A percentile compares a stretch with the other conserved stretches of the same genome.
Evolutionary conservation across 225 moss, liverwort and hornwort species (phyloP).

Genomic region (Marchantia paleacea): DNA sequence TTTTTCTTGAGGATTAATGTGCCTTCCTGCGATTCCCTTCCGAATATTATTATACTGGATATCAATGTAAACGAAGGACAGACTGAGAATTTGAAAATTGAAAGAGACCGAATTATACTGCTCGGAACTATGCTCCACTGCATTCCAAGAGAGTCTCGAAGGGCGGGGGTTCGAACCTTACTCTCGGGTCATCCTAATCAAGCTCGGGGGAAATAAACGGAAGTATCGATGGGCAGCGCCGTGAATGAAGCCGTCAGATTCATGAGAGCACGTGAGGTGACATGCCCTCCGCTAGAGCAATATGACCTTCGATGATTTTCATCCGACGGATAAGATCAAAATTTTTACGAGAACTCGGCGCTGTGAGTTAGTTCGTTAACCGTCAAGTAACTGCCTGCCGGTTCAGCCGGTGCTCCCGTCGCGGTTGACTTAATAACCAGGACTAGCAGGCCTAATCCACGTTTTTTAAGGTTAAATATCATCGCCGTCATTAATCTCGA

Average conservation of each 20-base stretch:
- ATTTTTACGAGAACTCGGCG: conserved; percentile 1
- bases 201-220: too few species aligned
- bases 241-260: conserved; percentile 17
- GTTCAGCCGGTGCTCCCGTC: conserved; percentile 18
- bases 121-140: too few species aligned
- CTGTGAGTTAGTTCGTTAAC: conserved; percentile 21
- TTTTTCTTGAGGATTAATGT: too few species aligned
- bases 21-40: too few species aligned
- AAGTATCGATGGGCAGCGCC: neutral
- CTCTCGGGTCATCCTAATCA: too few species aligned
- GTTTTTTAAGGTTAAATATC: neutral
- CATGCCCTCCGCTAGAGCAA: neutral
- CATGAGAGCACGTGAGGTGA: conserved; percentile 13
- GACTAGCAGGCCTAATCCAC: neutral
- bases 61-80: too few species aligned
- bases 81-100: too few species aligned
- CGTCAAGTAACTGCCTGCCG: conserved; percentile 19
- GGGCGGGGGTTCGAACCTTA: too few species aligned
- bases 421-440: neutral
- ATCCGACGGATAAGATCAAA: conserved; percentile 6
- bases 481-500: too few species aligned
- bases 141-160: too few species aligned
- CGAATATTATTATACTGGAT: too few species aligned
- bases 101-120: too few species aligned
- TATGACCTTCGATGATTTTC: neutral